Evolutionary conservation across 192 early-diverging fungal genomes (phyloP), one percentile per base, ranked within the genome.

Genomic region (Obelidium mucronatum): DNA sequence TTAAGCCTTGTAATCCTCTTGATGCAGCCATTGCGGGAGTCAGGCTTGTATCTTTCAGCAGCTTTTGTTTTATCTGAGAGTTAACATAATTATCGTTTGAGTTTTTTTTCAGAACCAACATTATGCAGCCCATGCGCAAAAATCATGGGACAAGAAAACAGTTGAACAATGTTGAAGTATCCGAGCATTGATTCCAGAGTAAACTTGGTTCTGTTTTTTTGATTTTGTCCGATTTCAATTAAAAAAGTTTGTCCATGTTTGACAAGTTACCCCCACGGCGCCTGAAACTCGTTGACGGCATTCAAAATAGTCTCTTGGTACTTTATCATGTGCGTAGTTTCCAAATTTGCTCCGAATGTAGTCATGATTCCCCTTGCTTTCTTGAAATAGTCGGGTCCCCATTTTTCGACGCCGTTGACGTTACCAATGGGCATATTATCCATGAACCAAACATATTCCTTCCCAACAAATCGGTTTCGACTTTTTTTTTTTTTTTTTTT

Each of bases 381-480:
- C 56, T 59, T 59, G 56, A 59, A 59, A 59, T 59, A 59, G 56
- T 59, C 56, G 31, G 56, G 24, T 22, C 56, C 56, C 56, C 56
- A 59, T 59, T 30, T 6, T n/a, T 11, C 56, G 26, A 24, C 26
- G 11, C 17, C 56, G 31, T 59, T 59, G 6, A 19, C 24, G 6
- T 8, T 11, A 11, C 6, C 6, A 24, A 30, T n/a, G 24, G 31
- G 31, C 31, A 11, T 11, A 31, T 59, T 59, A 22, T 11, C 56
- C 11, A 24, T 59, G 24, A 59, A 59, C 56, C 56, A 59, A 24
- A 59, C 56, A 24, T 59, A 59, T 59, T 59, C 26, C 11, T 11
- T 11, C 8, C 56, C 56, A 19, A 59, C 56, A 24, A 59, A 24
- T 19, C 48, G 11, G 13, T 51, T 51, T 22, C 8, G 11, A 15